Percentiles rank a stretch among this genome's conserved stretches.
These are phyloP conservation scores for Daldinia sp. DNA, from an alignment of 2,329 filamentous ascomycete species.

Conservation along the genomic window DNA sequence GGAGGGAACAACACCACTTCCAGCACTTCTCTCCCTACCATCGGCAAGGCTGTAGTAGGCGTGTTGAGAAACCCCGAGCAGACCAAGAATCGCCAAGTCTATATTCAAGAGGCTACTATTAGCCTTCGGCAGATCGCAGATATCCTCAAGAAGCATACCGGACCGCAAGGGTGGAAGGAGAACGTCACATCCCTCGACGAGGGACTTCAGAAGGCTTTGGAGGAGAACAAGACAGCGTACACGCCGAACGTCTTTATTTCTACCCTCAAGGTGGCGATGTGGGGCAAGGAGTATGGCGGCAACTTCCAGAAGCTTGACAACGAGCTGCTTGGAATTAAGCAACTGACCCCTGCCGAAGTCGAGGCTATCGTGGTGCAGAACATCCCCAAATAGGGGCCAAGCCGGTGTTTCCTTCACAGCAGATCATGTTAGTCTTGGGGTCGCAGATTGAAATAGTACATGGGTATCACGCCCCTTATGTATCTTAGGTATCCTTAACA, in stretches of 20 bases:
- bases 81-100: conserved; percentile 62
- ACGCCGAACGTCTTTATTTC: conserved; percentile 33
- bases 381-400: conserved; percentile 12
- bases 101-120: conserved; percentile 54
- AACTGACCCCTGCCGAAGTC: conserved; percentile 52
- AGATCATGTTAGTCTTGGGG: background rate
- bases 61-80: conserved; percentile 58
- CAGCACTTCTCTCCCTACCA: conserved; percentile 55
- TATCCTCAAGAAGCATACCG: conserved; percentile 29
- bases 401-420: background rate
- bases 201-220: conserved; percentile 38
- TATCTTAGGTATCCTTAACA: too few relatives aligned
- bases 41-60: conserved; percentile 59
- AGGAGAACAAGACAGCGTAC: conserved; percentile 42
- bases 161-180: conserved; percentile 44
- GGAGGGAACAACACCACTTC: conserved; percentile 59
- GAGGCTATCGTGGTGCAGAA: conserved; percentile 21
- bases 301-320: conserved; percentile 57
- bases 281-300: conserved; percentile 48
- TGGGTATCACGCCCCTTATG: too few relatives aligned
- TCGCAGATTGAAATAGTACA: background rate
- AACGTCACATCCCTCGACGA: conserved; percentile 41
- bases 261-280: conserved; percentile 40
- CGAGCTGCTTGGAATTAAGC: conserved; percentile 55
- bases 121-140: conserved; percentile 59